Evolutionary conservation across 179 eudicot genomes (phyloP).

Genomic region (Actinidia polygama): DNA sequence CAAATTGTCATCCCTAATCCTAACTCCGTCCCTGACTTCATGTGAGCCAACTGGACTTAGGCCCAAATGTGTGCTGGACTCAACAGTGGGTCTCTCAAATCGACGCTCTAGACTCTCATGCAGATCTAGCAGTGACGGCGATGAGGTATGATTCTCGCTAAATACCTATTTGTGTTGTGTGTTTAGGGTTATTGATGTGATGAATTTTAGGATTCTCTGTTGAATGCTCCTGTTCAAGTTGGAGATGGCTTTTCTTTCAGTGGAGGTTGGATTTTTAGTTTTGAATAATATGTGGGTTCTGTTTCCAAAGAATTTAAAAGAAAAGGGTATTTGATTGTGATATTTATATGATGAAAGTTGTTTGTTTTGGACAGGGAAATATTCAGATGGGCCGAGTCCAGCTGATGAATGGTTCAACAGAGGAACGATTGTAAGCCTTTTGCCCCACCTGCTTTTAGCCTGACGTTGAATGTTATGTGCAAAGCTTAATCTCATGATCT

Average conservation of each 20-base stretch:
- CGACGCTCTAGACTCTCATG: constrained; percentile 9
- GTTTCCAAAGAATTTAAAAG: background rate
- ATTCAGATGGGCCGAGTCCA: constrained; percentile 77
- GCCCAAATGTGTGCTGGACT: too few species aligned
- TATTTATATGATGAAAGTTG: background rate
- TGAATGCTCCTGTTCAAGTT: constrained; percentile 86
- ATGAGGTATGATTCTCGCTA: background rate
- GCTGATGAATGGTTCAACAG: constrained; percentile 96
- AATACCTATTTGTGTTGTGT: background rate
- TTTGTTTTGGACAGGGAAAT: constrained; percentile 63
- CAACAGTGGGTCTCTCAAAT: background rate
- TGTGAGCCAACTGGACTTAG: too few species aligned
- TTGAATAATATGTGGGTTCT: background rate
- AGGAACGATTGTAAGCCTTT: constrained; percentile 74
- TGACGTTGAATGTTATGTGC: background rate
- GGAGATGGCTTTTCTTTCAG: constrained; percentile 98
- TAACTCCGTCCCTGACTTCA: too few species aligned
- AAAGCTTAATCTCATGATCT: background rate
- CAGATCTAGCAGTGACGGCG: constrained; percentile 14
- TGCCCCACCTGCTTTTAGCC: background rate
- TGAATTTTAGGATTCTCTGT: constrained; percentile 65
- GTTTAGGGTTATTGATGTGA: background rate
- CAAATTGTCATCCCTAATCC: too few species aligned
- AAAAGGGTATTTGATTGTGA: background rate
- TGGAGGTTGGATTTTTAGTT: constrained; percentile 59